A percentile compares a stretch with the other conserved stretches of the same genome.
Conservation (phyloP, 2,329 filamentous ascomycete genomes). For the Aspergillus ibericus region DNA sequence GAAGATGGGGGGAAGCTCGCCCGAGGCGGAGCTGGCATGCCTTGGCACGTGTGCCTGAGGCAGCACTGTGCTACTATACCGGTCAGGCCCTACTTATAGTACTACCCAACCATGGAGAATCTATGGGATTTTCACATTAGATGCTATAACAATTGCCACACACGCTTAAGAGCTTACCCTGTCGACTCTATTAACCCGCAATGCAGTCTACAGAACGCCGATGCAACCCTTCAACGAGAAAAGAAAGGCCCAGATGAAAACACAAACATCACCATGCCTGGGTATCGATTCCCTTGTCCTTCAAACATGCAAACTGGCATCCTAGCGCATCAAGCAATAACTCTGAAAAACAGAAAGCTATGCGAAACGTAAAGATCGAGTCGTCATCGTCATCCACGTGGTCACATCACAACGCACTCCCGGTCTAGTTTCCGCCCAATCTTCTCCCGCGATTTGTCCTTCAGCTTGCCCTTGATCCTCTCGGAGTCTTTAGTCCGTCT, state of each 20-base stretch:
- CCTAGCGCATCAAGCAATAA: not conserved
- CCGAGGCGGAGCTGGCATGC: constrained; percentile 16
- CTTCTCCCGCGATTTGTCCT: constrained; percentile 38
- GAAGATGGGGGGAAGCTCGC: constrained; percentile 9
- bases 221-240: not conserved
- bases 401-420: constrained; percentile 46
- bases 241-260: not conserved
- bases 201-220: constrained; percentile 4
- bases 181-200: not conserved
- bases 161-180: not conserved
- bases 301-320: not conserved
- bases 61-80: not conserved
- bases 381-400: not conserved
- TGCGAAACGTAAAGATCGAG: not conserved
- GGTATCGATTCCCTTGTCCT: constrained; percentile 10
- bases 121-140: not conserved
- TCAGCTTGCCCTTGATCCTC: constrained; percentile 29
- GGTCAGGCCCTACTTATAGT: too few relatives aligned
- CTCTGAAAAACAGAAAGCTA: not conserved
- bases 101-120: too few relatives aligned
- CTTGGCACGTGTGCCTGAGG: constrained; percentile 11
- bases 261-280: constrained; percentile 7
- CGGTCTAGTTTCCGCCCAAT: constrained; percentile 39
- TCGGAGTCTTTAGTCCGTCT: constrained; percentile 24
- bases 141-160: not conserved